These are phyloP conservation scores for Aegle marmelos DNA, from an alignment of 345 rosid species.

Conservation along the genomic window DNA sequence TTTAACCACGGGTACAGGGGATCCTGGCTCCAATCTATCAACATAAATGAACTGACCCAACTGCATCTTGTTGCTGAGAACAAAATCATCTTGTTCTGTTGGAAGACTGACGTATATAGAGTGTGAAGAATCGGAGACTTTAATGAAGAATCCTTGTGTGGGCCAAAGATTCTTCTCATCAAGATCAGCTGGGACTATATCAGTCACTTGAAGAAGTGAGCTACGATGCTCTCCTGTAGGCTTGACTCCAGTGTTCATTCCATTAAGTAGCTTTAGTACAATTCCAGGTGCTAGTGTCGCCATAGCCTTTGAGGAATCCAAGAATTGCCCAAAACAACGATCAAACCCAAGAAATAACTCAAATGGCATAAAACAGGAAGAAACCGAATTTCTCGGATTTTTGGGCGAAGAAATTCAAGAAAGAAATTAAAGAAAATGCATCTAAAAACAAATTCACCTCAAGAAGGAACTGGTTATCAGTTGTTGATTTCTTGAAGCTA, in stretches of 20 bases:
- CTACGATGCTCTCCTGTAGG: conserved; percentile 85
- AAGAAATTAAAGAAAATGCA: background rate
- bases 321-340: background rate
- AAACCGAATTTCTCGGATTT: background rate
- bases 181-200: conserved; percentile 91
- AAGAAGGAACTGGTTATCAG: background rate
- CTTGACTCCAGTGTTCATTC: conserved; percentile 83
- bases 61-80: conserved; percentile 88
- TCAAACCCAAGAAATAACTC: background rate
- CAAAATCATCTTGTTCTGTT: conserved; percentile 70
- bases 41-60: conserved; percentile 91
- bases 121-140: conserved; percentile 91
- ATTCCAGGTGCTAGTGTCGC: conserved; percentile 82
- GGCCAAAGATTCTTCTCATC: conserved; percentile 93
- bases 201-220: conserved; percentile 85
- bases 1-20: conserved; percentile 82
- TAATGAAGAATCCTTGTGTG: conserved; percentile 84
- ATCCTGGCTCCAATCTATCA: conserved; percentile 83
- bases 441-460: background rate
- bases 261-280: conserved; percentile 69
- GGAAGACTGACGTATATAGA: conserved; percentile 92
- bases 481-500: conserved; percentile 2
- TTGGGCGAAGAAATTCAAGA: background rate
- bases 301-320: conserved; percentile 31
- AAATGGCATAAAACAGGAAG: background rate